Evolutionary conservation across 139 green algal species (phyloP), one percentile per base, ranked within the genome.

Genomic region (Chlorella sp.): DNA sequence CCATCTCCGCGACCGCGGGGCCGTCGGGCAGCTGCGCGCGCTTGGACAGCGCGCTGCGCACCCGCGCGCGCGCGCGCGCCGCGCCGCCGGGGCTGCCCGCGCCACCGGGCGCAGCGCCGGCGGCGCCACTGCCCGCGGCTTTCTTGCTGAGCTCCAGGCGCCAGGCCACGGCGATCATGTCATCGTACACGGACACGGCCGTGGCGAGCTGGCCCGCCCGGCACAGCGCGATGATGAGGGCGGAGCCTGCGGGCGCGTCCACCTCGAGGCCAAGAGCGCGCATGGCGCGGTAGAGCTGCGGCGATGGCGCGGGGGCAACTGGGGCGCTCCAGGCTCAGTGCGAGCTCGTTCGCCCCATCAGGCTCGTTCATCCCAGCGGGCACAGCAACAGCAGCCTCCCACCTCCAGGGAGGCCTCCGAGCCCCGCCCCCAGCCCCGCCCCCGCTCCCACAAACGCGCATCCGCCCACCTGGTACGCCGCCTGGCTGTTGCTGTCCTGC

Each of bases 161-260:
- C 60, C 79, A 81, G 1, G 76, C 80, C 1, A 40, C 38, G 19
- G 59, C 58, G 50, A 82, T 78, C 81, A 87, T 87, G 56, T 84
- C 76, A 43, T 78, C 67, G 45, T 86, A 88, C 41, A 91, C 86
- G 5, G 38, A 40, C 23, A 68, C 72, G 1, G 72, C 72, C 35
- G 51, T 33, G 17, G 62, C 72, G 59, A 64, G 45, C 60, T 74
- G 68, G 35, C 51, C 11, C 23, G 87, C 78, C 15, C 77, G 76
- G 56, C 87, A 89, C 15, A 92, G 67, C 31, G 63, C 74, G 41
- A 71, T 67, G 56, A 92, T 88, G 38, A 92, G 79, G 9, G 79
- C 74, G 31, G 81, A 89, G 48, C 82, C 84, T n/a, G 72, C 38
- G 23, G 61, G 8, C 11, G 64, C 66, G 56, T 81, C 73, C 17